Evolutionary conservation across 169 alveolate genomes (phyloP).

Genomic region (Plasmodium adleri): DNA sequence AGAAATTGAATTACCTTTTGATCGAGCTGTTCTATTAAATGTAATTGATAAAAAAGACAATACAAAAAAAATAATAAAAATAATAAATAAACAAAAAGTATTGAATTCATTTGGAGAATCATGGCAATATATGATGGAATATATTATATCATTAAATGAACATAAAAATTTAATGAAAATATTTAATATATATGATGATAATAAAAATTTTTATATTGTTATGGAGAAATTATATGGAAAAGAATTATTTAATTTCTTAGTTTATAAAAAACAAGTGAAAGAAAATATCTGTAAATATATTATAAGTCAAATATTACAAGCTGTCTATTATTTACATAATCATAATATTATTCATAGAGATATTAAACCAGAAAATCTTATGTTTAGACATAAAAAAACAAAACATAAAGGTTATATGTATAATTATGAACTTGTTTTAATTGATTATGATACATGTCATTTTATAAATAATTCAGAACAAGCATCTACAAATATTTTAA

Average conservation of each 20-base stretch:
- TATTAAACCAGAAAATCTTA: slow-evolving; percentile 90
- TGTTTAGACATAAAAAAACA: slow-evolving; percentile 85
- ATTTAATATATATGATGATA: slow-evolving; percentile 91
- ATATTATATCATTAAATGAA: slow-evolving; percentile 84
- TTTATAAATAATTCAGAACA: slow-evolving; percentile 9
- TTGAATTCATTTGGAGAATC: slow-evolving; percentile 81
- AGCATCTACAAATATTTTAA: not conserved
- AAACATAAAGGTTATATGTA: slow-evolving; percentile 79
- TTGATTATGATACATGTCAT: slow-evolving; percentile 90
- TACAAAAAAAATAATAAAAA: slow-evolving; percentile 82
- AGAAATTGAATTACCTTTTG: slow-evolving; percentile 64
- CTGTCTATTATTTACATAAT: slow-evolving; percentile 89
- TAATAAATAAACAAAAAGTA: slow-evolving; percentile 82
- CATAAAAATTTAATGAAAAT: slow-evolving; percentile 89
- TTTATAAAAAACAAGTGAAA: slow-evolving; percentile 89
- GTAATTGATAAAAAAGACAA: slow-evolving; percentile 82
- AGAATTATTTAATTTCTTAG: slow-evolving; percentile 91
- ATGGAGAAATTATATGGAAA: slow-evolving; percentile 92
- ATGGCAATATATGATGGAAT: slow-evolving; percentile 90
- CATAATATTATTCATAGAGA: slow-evolving; percentile 87
- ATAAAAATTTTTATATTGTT: slow-evolving; percentile 86
- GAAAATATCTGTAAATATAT: slow-evolving; percentile 92
- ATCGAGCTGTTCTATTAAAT: slow-evolving; percentile 83
- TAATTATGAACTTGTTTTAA: slow-evolving; percentile 84
- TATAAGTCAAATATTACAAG: slow-evolving; percentile 88